Evolutionary conservation across 805 yeast species (phyloP).

Genomic region (Saccharomyces kudriavzevii): DNA sequence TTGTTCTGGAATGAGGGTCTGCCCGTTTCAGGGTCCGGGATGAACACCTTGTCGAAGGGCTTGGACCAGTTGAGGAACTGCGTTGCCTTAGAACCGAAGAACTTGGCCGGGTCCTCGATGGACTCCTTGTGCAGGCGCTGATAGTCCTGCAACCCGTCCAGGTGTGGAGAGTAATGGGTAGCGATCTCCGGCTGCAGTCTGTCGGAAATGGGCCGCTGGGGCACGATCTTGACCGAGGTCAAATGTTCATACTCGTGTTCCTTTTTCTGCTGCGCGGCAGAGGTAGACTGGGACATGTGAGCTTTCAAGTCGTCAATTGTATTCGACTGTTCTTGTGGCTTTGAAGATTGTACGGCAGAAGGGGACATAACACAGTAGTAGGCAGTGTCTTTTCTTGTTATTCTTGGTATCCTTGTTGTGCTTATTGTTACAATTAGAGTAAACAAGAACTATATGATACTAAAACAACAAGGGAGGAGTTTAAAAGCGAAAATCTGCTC

Average conservation of each 20-base stretch:
- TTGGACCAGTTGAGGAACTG: constrained; percentile 72
- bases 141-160: constrained; percentile 61
- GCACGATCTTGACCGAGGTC: constrained; percentile 18
- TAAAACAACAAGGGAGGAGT: background rate
- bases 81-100: constrained; percentile 72
- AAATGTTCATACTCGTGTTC: constrained; percentile 23
- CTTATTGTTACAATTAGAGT: background rate
- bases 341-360: constrained; percentile 3
- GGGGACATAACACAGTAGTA: constrained; percentile 4
- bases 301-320: constrained; percentile 7
- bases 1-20: constrained; percentile 38
- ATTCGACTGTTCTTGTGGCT: constrained; percentile 2
- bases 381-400: background rate
- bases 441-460: background rate
- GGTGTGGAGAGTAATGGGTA: constrained; percentile 42
- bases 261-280: constrained; percentile 1
- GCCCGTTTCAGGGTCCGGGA: constrained; percentile 32
- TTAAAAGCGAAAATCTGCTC: background rate
- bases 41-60: constrained; percentile 51
- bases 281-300: constrained; percentile 1
- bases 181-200: constrained; percentile 15
- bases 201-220: constrained; percentile 16
- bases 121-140: constrained; percentile 62
- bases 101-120: constrained; percentile 67
- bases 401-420: background rate